Conservation (phyloP, 2,329 filamentous ascomycete species). For the Penicillium capsulatum region DNA sequence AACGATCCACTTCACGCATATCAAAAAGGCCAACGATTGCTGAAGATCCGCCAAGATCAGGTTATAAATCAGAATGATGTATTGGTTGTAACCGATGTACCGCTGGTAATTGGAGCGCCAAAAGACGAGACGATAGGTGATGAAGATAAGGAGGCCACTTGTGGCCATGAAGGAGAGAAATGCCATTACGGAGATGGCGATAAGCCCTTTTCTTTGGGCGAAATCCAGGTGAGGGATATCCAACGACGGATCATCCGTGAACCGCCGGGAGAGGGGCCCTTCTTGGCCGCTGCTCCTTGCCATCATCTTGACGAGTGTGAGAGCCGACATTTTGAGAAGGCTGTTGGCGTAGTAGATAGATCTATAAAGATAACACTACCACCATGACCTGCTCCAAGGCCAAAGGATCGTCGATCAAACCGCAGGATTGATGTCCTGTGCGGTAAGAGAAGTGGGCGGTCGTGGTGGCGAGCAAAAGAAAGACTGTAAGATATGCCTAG, state of each 20-base stretch:
- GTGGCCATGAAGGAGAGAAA: slow-evolving; percentile 47
- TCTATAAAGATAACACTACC: no score
- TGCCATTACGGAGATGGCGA: slow-evolving; percentile 46
- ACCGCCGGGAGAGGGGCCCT: slow-evolving; percentile 19
- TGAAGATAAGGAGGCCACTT: slow-evolving; percentile 43
- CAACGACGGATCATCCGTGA: slow-evolving; percentile 14
- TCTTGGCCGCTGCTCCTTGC: slow-evolving; percentile 10
- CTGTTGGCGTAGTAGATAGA: not conserved
- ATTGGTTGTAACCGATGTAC: slow-evolving; percentile 54
- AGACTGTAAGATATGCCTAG: no score
- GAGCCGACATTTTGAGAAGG: slow-evolving; percentile 10
- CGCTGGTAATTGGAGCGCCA: slow-evolving; percentile 48
- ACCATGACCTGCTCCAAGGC: no score
- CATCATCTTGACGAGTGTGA: slow-evolving; percentile 16
- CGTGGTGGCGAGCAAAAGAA: no score
- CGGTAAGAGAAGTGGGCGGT: no score
- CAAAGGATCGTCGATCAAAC: no score
- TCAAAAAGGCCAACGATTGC: slow-evolving; percentile 49
- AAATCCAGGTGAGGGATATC: slow-evolving; percentile 35
- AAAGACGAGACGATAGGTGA: slow-evolving; percentile 50
- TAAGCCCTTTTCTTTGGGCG: slow-evolving; percentile 40
- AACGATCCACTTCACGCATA: slow-evolving; percentile 48
- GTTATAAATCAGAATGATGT: slow-evolving; percentile 53
- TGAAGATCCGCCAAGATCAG: slow-evolving; percentile 52
- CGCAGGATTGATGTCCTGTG: no score